Evolutionary conservation across 2,329 filamentous ascomycete genomes (phyloP), one percentile per base, ranked within the genome.

Genomic region (Cladosporium cucumerinum): DNA sequence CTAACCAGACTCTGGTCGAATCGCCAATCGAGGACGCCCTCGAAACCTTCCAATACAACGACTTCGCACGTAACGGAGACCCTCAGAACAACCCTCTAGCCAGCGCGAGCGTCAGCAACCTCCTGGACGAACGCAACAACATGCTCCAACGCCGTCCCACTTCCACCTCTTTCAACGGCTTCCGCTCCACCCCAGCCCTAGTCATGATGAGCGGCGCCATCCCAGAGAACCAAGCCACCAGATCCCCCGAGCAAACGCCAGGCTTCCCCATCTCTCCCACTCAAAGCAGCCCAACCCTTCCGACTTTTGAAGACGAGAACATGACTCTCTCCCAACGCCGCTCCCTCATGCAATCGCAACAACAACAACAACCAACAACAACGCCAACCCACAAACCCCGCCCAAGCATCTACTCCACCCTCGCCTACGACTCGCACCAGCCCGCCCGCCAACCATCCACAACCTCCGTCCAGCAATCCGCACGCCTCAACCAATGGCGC

Each of bases 311-410:
- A 68, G 80, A 83, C 1, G 91, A 93, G 66, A 86, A 93, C 64
- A 82, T 94, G 69, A 88, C 91, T 0, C 82, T 95, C 21, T 89
- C 86, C 49, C 86, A 90, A 70, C 87, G 90, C 61, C 72, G 76
- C 66, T 72, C 73, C 18, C 61, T 77, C 18, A 73, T 81, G 12
- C 76, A 79, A 66, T 25, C 21, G 7, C 39, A 43, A 21, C 21
- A 21, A 73, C 32, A 21, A 73, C 14, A 46, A 23, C 49, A 55
- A 34, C 62, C 23, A 25, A 25, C 30, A 46, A 30, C 49, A 32
- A 61, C 58, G 18, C 48, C 59, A 16, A 55, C 59, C 18, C 58
- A 30, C 71, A 73, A 49, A 3, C 46, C 26, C n/a, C 25, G 49
- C 61, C 26, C 46, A 10, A 48, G 54, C 58, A 26, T 66, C 66